phyloP scores from a whole-genome alignment of 768 basidiomycete species.

The Zangia roseola region DNA sequence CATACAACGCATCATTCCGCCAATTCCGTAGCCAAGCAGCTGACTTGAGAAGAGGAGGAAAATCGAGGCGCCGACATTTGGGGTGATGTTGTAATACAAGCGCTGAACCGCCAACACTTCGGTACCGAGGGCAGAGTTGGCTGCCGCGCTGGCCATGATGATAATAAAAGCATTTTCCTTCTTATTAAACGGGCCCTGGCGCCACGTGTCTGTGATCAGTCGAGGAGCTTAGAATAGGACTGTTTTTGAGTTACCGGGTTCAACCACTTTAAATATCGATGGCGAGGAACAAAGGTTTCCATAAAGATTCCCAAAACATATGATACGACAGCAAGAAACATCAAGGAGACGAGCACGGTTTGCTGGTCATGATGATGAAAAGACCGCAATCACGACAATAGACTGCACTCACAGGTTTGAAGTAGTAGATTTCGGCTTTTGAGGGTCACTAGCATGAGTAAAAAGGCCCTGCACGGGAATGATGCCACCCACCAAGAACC shows the following conservation, averaged over 20 bases:
- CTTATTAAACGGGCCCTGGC: constrained; percentile 55
- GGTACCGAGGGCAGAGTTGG: constrained; percentile 53
- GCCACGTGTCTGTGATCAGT: not conserved
- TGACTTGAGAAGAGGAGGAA: constrained; percentile 41
- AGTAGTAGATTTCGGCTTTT: constrained; percentile 59
- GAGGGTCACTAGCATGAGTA: constrained; percentile 2
- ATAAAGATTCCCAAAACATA: constrained; percentile 48
- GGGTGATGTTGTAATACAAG: constrained; percentile 51
- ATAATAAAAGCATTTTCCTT: constrained; percentile 59
- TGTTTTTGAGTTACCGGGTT: constrained; percentile 41
- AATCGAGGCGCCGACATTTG: constrained; percentile 46
- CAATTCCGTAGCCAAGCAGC: constrained; percentile 51
- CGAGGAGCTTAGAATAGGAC: not conserved
- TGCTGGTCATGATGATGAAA: constrained; percentile 33
- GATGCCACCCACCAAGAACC: constrained; percentile 41
- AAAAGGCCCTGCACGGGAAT: not conserved
- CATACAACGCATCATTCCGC: constrained; percentile 50
- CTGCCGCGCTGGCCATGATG: constrained; percentile 56
- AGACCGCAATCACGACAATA: not conserved
- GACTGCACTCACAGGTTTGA: constrained; percentile 46
- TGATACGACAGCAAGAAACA: constrained; percentile 55
- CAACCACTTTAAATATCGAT: constrained; percentile 44
- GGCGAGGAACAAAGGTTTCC: constrained; percentile 46
- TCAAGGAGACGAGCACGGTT: constrained; percentile 51
- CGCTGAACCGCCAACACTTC: constrained; percentile 57